phyloP scores from a whole-genome alignment of 345 rosid species.

The thale cress (Arabidopsis thaliana) region DNA sequence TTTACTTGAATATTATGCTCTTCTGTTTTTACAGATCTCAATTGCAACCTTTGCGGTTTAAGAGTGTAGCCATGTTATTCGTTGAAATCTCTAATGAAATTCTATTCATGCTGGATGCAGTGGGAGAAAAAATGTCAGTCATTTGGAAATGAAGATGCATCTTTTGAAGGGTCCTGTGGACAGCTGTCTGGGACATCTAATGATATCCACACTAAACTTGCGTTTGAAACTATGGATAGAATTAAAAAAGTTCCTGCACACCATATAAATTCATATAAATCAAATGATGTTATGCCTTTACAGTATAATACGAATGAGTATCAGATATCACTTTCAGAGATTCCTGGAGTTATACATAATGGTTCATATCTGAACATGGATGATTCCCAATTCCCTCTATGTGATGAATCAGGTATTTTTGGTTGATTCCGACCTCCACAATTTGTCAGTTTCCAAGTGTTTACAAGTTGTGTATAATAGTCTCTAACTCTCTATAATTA shows the following conservation, averaged over 20 bases:
- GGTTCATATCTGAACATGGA: conserved; percentile 44
- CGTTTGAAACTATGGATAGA: conserved; percentile 53
- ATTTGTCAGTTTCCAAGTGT: conserved; percentile 2
- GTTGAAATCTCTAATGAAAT: conserved; percentile 7
- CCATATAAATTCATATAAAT: conserved; percentile 48
- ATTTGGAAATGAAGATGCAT: conserved; percentile 52
- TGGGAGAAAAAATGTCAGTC: conserved; percentile 71
- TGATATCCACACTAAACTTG: conserved; percentile 80
- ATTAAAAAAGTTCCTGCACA: conserved; percentile 54
- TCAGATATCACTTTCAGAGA: conserved; percentile 72
- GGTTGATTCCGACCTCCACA: conserved; percentile 16
- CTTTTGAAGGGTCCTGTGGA: conserved; percentile 48
- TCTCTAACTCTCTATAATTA: conserved; percentile 22
- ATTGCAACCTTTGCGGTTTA: not conserved
- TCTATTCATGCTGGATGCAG: conserved; percentile 48
- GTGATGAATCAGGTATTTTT: conserved; percentile 45
- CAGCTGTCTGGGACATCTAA: conserved; percentile 52
- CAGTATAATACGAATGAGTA: conserved; percentile 75
- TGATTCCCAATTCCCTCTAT: conserved; percentile 40
- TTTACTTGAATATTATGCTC: not conserved
- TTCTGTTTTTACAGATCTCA: not conserved
- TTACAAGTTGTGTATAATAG: conserved; percentile 12
- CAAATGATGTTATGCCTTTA: conserved; percentile 90
- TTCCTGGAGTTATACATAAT: conserved; percentile 48
- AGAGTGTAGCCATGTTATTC: not conserved